Conservation (phyloP, 1,284 basidiomycete genomes). For the Leccinum fuscescens region DNA sequence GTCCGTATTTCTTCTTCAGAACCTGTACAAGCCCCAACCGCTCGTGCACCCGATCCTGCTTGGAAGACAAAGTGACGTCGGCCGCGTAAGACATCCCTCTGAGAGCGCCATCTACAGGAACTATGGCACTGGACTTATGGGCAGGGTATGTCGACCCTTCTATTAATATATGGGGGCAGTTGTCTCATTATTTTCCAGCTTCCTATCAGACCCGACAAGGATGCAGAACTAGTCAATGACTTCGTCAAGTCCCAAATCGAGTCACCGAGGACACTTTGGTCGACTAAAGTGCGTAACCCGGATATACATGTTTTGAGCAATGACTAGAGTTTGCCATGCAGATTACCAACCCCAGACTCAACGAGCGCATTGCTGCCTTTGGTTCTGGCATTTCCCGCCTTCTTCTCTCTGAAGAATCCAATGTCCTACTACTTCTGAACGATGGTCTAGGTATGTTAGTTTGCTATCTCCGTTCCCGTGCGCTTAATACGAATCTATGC, state of each 20-base stretch:
- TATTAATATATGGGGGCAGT: neutral
- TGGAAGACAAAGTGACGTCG: slow-evolving; percentile 78
- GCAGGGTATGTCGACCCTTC: slow-evolving; percentile 50
- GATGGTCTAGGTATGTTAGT: slow-evolving; percentile 61
- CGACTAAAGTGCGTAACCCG: slow-evolving; percentile 53
- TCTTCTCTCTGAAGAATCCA: slow-evolving; percentile 58
- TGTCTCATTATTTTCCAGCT: slow-evolving; percentile 47
- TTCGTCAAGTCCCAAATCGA: slow-evolving; percentile 66
- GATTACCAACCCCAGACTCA: slow-evolving; percentile 68
- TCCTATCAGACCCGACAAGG: slow-evolving; percentile 65
- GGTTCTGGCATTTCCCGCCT: slow-evolving; percentile 68
- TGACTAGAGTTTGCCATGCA: slow-evolving; percentile 27
- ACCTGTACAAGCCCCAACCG: slow-evolving; percentile 73
- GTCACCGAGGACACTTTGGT: slow-evolving; percentile 70
- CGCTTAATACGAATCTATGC: slow-evolving; percentile 7
- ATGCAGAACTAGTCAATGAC: slow-evolving; percentile 64
- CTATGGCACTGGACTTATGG: slow-evolving; percentile 77
- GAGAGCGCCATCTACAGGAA: slow-evolving; percentile 82
- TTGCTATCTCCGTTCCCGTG: neutral
- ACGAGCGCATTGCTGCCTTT: slow-evolving; percentile 64
- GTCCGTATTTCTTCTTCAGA: slow-evolving; percentile 71
- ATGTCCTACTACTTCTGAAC: slow-evolving; percentile 68
- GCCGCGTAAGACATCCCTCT: slow-evolving; percentile 68
- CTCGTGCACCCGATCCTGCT: slow-evolving; percentile 81
- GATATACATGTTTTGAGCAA: neutral